Base-by-base conservation (phyloP, 2,329 filamentous ascomycete genomes). In the Talaromyces sp. region DNA sequence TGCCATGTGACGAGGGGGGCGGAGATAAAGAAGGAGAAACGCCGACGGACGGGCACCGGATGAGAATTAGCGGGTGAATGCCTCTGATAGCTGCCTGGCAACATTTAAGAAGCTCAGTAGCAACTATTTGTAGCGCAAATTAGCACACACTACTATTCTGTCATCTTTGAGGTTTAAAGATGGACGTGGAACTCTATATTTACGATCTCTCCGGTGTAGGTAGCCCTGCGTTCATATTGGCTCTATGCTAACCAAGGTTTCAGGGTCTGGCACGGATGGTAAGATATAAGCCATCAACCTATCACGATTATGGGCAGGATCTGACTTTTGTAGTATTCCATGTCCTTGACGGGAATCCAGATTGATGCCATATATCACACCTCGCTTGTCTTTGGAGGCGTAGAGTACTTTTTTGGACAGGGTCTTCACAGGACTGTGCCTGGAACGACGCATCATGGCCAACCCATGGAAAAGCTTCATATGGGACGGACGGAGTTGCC, bases 331-430 rank as follows among this genome's bases (percentile, higher is more conserved):
- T 70, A 86, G 79, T 85, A 88, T 75, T 88, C 85, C 13, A 76
- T 75, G 59, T 79, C 84, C 58, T 81, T 91, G 54, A 84, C 89
- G 4, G 89, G 89, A 1, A 85, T 84, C 1, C 87, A 90, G 61
- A 91, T 97, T 59, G 94, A 98, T 77, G 95, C 95, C 63, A 88
- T 99, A 62, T 98, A 98, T 71, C 95, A 99, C 77, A 98, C 95
- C 0, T 92, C 93, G 0, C 88, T 99, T 63, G 89, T 97, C 49
- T 83, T 98, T 45, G 86, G 88, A 61, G 89, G 89, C n/a, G 85
- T 90, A 60, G 95, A 99, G 78, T 97, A 96, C 77, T 88, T 94
- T 72, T 98, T 93, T 71, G 94, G 96, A 67, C 89, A 91, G 64
- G 92, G 92, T 64, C 90, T 98, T 61, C 91, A 96, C 72, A 88